phyloP scores from a whole-genome alignment of 139 green algal species.

The Eudorina sp. region DNA sequence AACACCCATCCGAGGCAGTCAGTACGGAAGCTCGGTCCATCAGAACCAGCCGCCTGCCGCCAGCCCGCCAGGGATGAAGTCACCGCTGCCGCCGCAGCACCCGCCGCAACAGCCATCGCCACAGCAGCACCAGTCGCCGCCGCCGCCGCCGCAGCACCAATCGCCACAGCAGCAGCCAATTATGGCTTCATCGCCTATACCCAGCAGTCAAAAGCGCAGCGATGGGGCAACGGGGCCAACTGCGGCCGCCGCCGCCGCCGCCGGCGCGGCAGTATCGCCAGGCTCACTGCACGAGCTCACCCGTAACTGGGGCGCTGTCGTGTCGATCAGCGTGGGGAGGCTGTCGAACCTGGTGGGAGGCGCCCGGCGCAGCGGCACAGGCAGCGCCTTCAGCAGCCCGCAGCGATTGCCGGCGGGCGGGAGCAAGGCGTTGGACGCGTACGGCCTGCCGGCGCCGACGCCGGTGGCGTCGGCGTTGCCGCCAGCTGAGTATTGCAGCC shows the following conservation, averaged over 20 bases:
- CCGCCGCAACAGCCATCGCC: not conserved
- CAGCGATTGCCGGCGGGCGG: not conserved
- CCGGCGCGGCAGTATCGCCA: not conserved
- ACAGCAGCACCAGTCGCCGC: not conserved
- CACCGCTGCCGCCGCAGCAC: not conserved
- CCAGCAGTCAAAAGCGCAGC: too few relatives aligned
- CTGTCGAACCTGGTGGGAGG: not conserved
- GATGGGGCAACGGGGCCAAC: not conserved
- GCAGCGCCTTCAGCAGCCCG: constrained; percentile 20
- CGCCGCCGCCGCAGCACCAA: too few relatives aligned
- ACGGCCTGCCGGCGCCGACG: constrained; percentile 31
- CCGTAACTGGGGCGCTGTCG: constrained; percentile 22
- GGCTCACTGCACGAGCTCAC: constrained; percentile 8
- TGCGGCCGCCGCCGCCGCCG: not conserved
- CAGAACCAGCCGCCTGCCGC: too few relatives aligned
- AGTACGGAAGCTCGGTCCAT: too few relatives aligned
- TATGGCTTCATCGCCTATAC: too few relatives aligned
- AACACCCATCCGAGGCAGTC: too few relatives aligned
- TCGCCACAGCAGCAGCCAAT: too few relatives aligned
- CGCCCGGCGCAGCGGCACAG: not conserved
- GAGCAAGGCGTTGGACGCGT: constrained; percentile 13
- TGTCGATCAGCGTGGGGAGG: not conserved
- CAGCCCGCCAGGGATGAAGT: not conserved
- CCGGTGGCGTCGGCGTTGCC: not conserved
- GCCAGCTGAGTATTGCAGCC: constrained; percentile 7